Percentiles rank a stretch among this genome's conserved stretches.
These are phyloP conservation scores for Ascochyta koolunga DNA, from an alignment of 2,329 filamentous ascomycete species.

Conservation along the genomic window DNA sequence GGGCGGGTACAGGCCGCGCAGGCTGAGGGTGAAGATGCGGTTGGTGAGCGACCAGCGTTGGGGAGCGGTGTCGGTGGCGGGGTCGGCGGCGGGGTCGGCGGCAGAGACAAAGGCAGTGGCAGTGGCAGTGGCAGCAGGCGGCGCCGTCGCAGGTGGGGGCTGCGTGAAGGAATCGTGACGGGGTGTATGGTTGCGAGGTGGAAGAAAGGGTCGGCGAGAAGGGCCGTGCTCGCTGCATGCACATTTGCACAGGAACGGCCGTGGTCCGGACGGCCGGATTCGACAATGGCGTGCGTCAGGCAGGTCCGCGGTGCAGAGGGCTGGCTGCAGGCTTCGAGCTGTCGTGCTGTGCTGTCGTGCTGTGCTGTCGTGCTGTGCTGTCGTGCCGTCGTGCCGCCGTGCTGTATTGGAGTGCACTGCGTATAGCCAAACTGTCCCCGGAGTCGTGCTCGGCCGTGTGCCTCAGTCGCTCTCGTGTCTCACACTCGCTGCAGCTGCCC, in stretches of 20 bases:
- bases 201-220: constrained; percentile 6
- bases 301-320: no score
- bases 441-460: not conserved
- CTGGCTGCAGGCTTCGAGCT: no score
- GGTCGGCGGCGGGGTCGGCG: constrained; percentile 24
- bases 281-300: not conserved
- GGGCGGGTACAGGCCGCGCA: constrained; percentile 29
- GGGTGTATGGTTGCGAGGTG: constrained; percentile 17
- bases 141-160: constrained; percentile 30
- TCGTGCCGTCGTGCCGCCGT: no score
- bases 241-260: constrained; percentile 13
- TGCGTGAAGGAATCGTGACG: constrained; percentile 36
- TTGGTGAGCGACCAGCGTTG: constrained; percentile 51
- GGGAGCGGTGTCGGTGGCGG: constrained; percentile 20
- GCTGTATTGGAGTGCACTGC: no score
- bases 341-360: not conserved
- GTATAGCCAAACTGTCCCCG: not conserved
- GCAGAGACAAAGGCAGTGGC: constrained; percentile 10
- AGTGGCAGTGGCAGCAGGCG: constrained; percentile 27
- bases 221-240: constrained; percentile 24
- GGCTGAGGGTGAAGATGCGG: constrained; percentile 49
- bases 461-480: constrained; percentile 12
- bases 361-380: not conserved
- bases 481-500: constrained; percentile 8
- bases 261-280: not conserved